Evolutionary conservation across 768 basidiomycete genomes (phyloP).

Genomic region (Lentinula guzmanii): DNA sequence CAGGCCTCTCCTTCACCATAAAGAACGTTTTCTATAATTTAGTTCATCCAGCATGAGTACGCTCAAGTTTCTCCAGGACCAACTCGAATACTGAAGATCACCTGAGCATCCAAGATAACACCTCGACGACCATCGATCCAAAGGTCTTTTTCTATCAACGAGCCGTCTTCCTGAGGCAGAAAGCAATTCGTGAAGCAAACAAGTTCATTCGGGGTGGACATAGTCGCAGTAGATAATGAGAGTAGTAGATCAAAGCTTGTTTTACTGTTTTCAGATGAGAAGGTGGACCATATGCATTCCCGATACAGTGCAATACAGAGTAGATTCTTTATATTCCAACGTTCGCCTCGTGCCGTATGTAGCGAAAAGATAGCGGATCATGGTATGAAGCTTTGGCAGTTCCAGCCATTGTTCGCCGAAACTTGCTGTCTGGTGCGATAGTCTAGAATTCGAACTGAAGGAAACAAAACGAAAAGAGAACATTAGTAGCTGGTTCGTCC

Average conservation of each 20-base stretch:
- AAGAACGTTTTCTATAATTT: slow-evolving; percentile 62
- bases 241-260: background rate
- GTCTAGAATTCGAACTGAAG: too few species aligned
- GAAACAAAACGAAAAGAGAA: too few species aligned
- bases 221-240: slow-evolving; percentile 10
- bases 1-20: slow-evolving; percentile 52
- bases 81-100: slow-evolving; percentile 16
- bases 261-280: background rate
- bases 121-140: slow-evolving; percentile 79
- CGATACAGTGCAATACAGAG: background rate
- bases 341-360: background rate
- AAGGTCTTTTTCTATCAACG: slow-evolving; percentile 64
- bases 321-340: background rate
- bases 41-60: background rate
- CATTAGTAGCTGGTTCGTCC: too few species aligned
- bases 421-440: too few species aligned
- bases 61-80: background rate
- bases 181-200: slow-evolving; percentile 87
- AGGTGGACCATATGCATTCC: background rate
- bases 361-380: background rate
- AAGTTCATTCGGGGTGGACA: slow-evolving; percentile 54
- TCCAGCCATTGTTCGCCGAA: too few species aligned
- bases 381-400: background rate
- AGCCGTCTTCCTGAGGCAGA: slow-evolving; percentile 75
- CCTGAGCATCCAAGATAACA: slow-evolving; percentile 72